These are phyloP conservation scores for Apiospora koreana DNA, from an alignment of 2,329 filamentous ascomycete genomes.

Conservation along the genomic window DNA sequence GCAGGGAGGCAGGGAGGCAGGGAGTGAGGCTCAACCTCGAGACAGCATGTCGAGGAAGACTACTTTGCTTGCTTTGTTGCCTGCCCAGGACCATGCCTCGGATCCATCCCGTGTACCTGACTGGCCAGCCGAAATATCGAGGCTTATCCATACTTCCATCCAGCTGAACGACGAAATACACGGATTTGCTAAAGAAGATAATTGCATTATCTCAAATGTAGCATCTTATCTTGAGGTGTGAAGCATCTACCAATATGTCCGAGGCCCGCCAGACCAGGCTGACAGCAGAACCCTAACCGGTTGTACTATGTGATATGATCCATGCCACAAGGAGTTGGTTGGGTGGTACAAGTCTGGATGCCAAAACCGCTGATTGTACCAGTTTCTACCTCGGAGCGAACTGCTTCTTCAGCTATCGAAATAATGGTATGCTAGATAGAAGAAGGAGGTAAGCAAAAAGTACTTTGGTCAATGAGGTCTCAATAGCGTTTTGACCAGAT, in stretches of 20 bases:
- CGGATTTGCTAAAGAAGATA: background rate
- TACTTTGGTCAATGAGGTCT: too few relatives aligned
- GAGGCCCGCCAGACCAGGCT: background rate
- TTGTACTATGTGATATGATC: background rate
- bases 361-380: background rate
- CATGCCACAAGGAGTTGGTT: background rate
- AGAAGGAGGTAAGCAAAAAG: background rate
- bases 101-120: too few relatives aligned
- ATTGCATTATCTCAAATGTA: background rate
- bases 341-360: background rate
- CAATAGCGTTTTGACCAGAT: too few relatives aligned
- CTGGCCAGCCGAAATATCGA: background rate
- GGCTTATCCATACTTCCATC: background rate
- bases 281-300: background rate
- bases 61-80: too few relatives aligned
- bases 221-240: background rate
- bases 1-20: too few relatives aligned
- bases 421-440: background rate
- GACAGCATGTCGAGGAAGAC: too few relatives aligned
- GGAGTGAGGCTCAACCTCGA: too few relatives aligned
- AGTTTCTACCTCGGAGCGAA: background rate
- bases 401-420: background rate
- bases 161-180: background rate
- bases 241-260: background rate
- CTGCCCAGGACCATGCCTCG: too few relatives aligned